phyloP scores from a whole-genome alignment of 495 filamentous ascomycete species.

The Hypomontagnella monticulosa region DNA sequence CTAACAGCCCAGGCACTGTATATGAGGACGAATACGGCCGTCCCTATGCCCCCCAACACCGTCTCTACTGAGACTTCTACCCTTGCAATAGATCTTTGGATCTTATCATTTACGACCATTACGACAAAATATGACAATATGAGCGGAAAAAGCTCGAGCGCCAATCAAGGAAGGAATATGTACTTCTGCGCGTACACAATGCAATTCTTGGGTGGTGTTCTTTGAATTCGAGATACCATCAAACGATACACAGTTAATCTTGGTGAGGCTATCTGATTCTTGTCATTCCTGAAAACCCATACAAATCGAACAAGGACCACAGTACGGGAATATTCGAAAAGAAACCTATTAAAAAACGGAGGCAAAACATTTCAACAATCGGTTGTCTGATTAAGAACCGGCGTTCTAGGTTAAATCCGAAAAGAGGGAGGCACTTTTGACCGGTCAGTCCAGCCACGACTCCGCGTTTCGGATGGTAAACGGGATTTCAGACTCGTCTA shows the following conservation, averaged over 20 bases:
- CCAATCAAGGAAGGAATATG: not conserved
- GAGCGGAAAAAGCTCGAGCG: slow-evolving; percentile 7
- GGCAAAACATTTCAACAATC: not conserved
- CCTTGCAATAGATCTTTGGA: not conserved
- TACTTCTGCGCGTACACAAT: slow-evolving; percentile 15
- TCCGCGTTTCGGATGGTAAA: no score
- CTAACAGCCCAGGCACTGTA: slow-evolving; percentile 49
- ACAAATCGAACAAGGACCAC: not conserved
- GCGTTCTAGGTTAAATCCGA: no score
- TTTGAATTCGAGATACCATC: slow-evolving; percentile 47
- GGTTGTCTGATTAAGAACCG: not conserved
- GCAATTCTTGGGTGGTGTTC: slow-evolving; percentile 37
- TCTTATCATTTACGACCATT: slow-evolving; percentile 10
- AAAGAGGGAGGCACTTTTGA: no score
- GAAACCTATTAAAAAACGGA: no score
- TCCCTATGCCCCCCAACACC: slow-evolving; percentile 52
- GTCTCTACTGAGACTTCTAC: slow-evolving; percentile 49
- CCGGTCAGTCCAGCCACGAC: no score
- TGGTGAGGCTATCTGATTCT: slow-evolving; percentile 21
- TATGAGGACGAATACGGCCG: slow-evolving; percentile 56
- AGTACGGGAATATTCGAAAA: slow-evolving; percentile 4
- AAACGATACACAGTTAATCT: slow-evolving; percentile 17
- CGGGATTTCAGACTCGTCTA: no score
- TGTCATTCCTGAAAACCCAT: not conserved
- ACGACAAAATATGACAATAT: slow-evolving; percentile 15